phyloP scores from a whole-genome alignment of 75 land plant genomes.

The Pinus tabuliformis region DNA sequence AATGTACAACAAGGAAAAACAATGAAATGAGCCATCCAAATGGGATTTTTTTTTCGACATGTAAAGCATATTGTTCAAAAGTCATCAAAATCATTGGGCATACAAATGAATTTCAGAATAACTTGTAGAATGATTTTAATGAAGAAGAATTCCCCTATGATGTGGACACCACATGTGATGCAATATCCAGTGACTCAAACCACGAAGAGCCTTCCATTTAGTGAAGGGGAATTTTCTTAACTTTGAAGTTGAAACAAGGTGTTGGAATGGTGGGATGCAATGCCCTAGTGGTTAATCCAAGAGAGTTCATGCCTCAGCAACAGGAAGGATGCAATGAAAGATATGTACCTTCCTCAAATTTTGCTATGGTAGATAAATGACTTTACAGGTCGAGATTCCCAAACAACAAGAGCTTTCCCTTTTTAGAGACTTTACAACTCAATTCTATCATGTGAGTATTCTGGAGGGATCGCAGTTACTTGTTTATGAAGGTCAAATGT shows the following conservation, averaged over 20 bases:
- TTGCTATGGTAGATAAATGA: slow-evolving; percentile 78
- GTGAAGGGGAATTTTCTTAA: no score
- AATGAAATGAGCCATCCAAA: slow-evolving; percentile 8
- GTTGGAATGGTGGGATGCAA: no score
- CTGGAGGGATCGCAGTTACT: not conserved
- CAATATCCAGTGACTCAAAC: slow-evolving; percentile 9
- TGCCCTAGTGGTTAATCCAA: no score
- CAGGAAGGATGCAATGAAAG: slow-evolving; percentile 19
- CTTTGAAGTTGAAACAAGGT: no score
- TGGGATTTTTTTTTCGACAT: slow-evolving; percentile 10
- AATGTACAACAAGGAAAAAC: no score
- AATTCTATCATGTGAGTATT: slow-evolving; percentile 69
- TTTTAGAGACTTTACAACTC: slow-evolving; percentile 57
- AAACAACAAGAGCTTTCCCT: slow-evolving; percentile 51
- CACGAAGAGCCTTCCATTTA: no score
- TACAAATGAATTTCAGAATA: not conserved
- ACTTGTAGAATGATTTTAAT: not conserved
- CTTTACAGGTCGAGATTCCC: slow-evolving; percentile 84
- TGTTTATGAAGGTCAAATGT: not conserved
- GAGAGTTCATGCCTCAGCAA: no score
- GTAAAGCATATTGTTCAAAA: slow-evolving; percentile 9
- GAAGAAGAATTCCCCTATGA: slow-evolving; percentile 7
- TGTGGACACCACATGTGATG: slow-evolving; percentile 7
- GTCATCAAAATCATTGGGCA: slow-evolving; percentile 1
- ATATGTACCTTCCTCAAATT: slow-evolving; percentile 64